Percentiles rank a stretch among this genome's conserved stretches.
phyloP scores from a whole-genome alignment of 2,329 filamentous ascomycete genomes.

The Alternaria ethzedia region DNA sequence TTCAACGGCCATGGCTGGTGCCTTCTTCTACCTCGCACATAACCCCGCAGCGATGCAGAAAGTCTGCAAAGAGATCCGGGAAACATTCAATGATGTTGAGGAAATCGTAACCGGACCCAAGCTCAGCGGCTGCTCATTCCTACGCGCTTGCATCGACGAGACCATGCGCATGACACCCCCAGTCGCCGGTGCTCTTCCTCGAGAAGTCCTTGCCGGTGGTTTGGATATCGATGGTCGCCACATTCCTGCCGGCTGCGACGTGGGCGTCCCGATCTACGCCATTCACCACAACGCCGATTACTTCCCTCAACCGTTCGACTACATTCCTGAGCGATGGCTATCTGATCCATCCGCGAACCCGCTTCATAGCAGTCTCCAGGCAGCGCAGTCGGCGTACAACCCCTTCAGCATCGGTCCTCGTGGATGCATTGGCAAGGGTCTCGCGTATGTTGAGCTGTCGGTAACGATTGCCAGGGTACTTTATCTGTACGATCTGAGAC shows the following conservation, averaged over 20 bases:
- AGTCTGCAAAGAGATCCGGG: slow-evolving; percentile 43
- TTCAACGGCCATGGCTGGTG: slow-evolving; percentile 50
- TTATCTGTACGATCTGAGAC: slow-evolving; percentile 65
- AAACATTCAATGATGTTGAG: slow-evolving; percentile 43
- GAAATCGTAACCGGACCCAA: slow-evolving; percentile 47
- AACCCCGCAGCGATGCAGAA: slow-evolving; percentile 45
- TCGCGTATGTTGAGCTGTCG: slow-evolving; percentile 72
- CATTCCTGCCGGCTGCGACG: slow-evolving; percentile 45
- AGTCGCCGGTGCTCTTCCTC: slow-evolving; percentile 47
- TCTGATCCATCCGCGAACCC: slow-evolving; percentile 39
- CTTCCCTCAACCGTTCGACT: slow-evolving; percentile 48
- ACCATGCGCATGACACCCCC: slow-evolving; percentile 51
- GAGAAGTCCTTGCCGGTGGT: slow-evolving; percentile 48
- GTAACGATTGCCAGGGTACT: slow-evolving; percentile 67
- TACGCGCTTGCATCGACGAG: slow-evolving; percentile 51
- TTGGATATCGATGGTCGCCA: slow-evolving; percentile 46
- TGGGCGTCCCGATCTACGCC: slow-evolving; percentile 47
- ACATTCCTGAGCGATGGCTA: slow-evolving; percentile 49
- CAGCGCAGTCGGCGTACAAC: slow-evolving; percentile 72
- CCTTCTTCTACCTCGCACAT: slow-evolving; percentile 54
- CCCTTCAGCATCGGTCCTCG: slow-evolving; percentile 74
- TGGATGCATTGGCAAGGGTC: slow-evolving; percentile 74
- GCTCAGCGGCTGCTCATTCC: slow-evolving; percentile 41
- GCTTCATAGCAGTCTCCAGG: slow-evolving; percentile 32
- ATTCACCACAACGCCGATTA: slow-evolving; percentile 50